Base-by-base conservation (phyloP, 106 monocot species). In the Acorus calamus region DNA sequence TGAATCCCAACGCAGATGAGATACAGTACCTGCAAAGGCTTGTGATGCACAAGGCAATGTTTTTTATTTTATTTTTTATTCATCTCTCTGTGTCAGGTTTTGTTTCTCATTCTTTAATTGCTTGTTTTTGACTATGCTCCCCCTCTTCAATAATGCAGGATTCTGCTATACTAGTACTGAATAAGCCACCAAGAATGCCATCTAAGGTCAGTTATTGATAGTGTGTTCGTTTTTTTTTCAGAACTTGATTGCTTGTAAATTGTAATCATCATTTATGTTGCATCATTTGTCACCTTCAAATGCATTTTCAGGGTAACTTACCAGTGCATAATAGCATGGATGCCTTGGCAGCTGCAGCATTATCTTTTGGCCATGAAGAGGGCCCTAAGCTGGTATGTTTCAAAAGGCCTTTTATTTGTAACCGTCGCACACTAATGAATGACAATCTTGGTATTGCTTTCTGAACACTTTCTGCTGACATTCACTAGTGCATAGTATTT, bases 291-390 rank as follows among this genome's bases (percentile, higher is more conserved):
- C 28, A 28, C 28, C 28, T 28, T 28, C 28, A 28, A 28, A 28
- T 28, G 28, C 28, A 28, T 66, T 54, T 67, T 44, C 43, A 94
- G 89, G 94, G 94, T 62, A 75, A 84, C 61, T 82, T 94, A 59
- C 89, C 94, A 8, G 86, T 94, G 72, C 94, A 94, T 66, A 89
- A 94, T 58, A 84, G 86, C 77, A 94, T 94, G 86, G 89, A 94
- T 77, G 79, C 75, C 11, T 52, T 94, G 73, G 86, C 89, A 4
- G 86, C 79, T 53, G 89, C 94, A 61, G 89, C 94, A 50, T 76
- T 94, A 56, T 86, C 94, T 13, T 84, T 82, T 84, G 94, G 94
- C 50, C 84, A 69, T 60, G 84, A 86, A 69, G 79, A 94, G 49
- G 84, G 89, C 12, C 94, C 94, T 49, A 89, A 86, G 63, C 55